Percentiles rank a stretch among this genome's conserved stretches.
Evolutionary conservation across 169 alveolate genomes (phyloP).

Genomic region (Nephromyces sp.): DNA sequence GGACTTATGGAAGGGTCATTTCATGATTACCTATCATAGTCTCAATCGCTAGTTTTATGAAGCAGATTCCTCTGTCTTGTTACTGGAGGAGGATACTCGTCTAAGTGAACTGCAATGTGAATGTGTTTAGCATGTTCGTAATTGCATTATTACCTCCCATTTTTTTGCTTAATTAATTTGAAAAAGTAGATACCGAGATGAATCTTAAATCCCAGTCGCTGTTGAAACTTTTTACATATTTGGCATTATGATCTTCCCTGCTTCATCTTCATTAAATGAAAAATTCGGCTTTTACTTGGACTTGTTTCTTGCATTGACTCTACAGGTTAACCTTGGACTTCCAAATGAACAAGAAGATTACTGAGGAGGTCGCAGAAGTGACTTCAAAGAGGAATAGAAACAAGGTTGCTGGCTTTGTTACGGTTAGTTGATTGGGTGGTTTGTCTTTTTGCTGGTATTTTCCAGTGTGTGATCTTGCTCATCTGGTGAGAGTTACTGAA

Average conservation of each 20-base stretch:
- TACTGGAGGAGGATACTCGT: too few species aligned
- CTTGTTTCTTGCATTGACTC: too few species aligned
- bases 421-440: conserved; percentile 21
- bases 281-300: neutral
- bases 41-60: too few species aligned
- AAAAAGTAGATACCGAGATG: neutral
- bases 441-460: neutral
- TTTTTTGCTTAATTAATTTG: neutral
- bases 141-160: neutral
- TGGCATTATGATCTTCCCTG: neutral
- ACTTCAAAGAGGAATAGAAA: conserved; percentile 87
- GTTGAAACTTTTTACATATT: neutral
- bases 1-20: too few species aligned
- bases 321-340: conserved; percentile 84
- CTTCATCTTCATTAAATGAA: neutral
- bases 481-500: too few species aligned
- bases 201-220: neutral
- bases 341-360: conserved; percentile 96
- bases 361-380: conserved; percentile 96
- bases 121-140: neutral
- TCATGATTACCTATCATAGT: too few species aligned
- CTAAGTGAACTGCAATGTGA: too few species aligned
- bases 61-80: too few species aligned
- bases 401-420: conserved; percentile 68
- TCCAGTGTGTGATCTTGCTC: neutral